Conservation (phyloP, 2,329 filamentous ascomycete genomes). For the Lasiodiplodia gonubiensis region DNA sequence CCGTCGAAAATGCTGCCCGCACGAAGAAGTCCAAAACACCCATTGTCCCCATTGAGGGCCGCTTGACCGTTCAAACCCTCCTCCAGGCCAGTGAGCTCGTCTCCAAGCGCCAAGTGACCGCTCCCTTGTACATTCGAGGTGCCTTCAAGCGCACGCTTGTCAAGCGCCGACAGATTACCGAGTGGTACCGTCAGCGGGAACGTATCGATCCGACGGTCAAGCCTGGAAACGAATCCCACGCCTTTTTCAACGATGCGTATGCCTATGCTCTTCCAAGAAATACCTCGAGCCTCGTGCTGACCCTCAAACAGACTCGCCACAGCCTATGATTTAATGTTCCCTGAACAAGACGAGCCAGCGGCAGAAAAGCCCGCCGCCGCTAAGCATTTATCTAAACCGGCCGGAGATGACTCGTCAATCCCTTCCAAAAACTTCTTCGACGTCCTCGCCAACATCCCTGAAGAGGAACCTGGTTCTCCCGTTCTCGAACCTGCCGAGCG, state of each 20-base stretch:
- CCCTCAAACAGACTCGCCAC: background rate
- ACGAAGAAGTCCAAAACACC: background rate
- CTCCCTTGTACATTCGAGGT: slow-evolving; percentile 6
- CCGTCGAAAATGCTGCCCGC: background rate
- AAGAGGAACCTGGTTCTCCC: background rate
- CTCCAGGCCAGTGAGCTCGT: slow-evolving; percentile 16
- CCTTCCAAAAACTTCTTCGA: slow-evolving; percentile 12
- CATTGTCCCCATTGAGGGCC: slow-evolving; percentile 7
- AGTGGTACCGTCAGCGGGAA: slow-evolving; percentile 13
- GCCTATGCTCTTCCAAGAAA: background rate
- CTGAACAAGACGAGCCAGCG: background rate
- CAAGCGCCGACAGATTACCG: slow-evolving; percentile 13
- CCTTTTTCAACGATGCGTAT: slow-evolving; percentile 13
- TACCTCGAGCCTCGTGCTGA: background rate
- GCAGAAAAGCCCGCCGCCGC: background rate
- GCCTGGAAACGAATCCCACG: background rate
- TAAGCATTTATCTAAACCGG: background rate
- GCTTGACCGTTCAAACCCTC: background rate
- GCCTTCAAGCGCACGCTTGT: slow-evolving; percentile 23
- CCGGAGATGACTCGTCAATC: background rate
- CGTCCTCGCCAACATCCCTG: background rate
- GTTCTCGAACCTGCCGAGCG: background rate
- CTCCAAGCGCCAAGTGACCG: slow-evolving; percentile 9
- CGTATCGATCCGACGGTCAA: background rate
- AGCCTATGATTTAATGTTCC: slow-evolving; percentile 16